Conservation (phyloP, 2,329 filamentous ascomycete genomes). For the Diatrype stigma region DNA sequence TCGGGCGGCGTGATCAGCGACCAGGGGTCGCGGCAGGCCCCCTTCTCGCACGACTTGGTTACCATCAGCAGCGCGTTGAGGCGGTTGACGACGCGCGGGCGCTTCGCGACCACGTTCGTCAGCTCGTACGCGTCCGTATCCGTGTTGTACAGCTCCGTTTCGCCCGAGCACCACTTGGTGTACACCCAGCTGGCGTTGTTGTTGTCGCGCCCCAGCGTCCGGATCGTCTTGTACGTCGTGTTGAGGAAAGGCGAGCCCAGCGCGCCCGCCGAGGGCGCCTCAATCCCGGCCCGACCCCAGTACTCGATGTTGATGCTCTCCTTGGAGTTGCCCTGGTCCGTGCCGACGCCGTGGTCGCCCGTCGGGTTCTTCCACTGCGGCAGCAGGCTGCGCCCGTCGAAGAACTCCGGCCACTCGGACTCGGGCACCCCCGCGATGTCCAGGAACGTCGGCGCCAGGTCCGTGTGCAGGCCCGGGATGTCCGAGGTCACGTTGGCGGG, state of each 20-base stretch:
- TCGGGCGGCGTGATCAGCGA: constrained; percentile 8
- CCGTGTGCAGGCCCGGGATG: constrained; percentile 39
- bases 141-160: constrained; percentile 50
- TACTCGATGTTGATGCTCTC: constrained; percentile 43
- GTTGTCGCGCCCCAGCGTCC: constrained; percentile 28
- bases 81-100: constrained; percentile 6
- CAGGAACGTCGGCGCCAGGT: constrained; percentile 42
- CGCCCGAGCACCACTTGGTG: constrained; percentile 52
- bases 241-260: constrained; percentile 4
- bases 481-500: constrained; percentile 26
- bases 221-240: constrained; percentile 44
- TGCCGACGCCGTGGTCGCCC: constrained; percentile 15
- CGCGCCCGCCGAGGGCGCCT: constrained; percentile 1
- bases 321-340: constrained; percentile 6
- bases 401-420: constrained; percentile 9
- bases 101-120: constrained; percentile 3
- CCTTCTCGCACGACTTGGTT: constrained; percentile 14
- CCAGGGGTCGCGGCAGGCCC: constrained; percentile 14
- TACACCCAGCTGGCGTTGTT: constrained; percentile 44
- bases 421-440: constrained; percentile 13
- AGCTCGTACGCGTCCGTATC: constrained; percentile 22
- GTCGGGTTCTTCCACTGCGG: constrained; percentile 35
- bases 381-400: constrained; percentile 18
- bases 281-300: constrained; percentile 27
- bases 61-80: constrained; percentile 18